phyloP scores from a whole-genome alignment of 1,284 basidiomycete genomes.

The Hortiboletus rubellus region DNA sequence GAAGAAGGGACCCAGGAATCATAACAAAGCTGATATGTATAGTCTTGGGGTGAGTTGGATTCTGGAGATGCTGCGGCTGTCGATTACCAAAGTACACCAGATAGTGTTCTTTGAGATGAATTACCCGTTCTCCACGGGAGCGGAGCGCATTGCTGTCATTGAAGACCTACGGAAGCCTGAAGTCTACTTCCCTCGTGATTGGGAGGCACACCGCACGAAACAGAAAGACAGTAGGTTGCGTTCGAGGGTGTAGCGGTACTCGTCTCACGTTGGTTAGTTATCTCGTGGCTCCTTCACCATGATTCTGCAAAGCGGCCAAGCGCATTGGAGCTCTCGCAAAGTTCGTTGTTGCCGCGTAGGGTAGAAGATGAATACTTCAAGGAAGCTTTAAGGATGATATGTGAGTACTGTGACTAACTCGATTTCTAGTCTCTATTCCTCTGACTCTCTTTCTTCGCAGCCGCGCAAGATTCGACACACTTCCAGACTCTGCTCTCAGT shows the following conservation, averaged over 20 bases:
- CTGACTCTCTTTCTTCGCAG: constrained; percentile 36
- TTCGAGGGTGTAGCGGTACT: neutral
- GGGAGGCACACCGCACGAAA: constrained; percentile 63
- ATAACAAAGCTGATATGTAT: constrained; percentile 93
- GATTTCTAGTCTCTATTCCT: neutral
- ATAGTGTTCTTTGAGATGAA: constrained; percentile 99
- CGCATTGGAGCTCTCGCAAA: constrained; percentile 84
- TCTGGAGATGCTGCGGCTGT: neutral
- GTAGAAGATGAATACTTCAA: constrained; percentile 86
- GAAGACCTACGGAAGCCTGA: constrained; percentile 72
- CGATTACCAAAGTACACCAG: constrained; percentile 37
- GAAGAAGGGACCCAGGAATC: constrained; percentile 63
- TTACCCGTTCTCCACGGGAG: constrained; percentile 81
- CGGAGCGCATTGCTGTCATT: constrained; percentile 85
- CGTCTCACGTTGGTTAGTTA: constrained; percentile 49
- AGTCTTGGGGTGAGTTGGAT: constrained; percentile 72
- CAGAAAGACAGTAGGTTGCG: constrained; percentile 65
- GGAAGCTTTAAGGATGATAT: constrained; percentile 75
- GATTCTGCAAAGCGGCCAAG: constrained; percentile 81
- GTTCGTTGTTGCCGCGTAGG: constrained; percentile 70
- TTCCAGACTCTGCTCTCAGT: constrained; percentile 69
- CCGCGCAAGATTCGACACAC: constrained; percentile 72
- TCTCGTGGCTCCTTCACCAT: constrained; percentile 82
- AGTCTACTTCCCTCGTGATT: constrained; percentile 75
- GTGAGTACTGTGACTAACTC: constrained; percentile 42